Evolutionary conservation across 1,139 yeast genomes (phyloP).

Genomic region (Nakaseomyces sp.): DNA sequence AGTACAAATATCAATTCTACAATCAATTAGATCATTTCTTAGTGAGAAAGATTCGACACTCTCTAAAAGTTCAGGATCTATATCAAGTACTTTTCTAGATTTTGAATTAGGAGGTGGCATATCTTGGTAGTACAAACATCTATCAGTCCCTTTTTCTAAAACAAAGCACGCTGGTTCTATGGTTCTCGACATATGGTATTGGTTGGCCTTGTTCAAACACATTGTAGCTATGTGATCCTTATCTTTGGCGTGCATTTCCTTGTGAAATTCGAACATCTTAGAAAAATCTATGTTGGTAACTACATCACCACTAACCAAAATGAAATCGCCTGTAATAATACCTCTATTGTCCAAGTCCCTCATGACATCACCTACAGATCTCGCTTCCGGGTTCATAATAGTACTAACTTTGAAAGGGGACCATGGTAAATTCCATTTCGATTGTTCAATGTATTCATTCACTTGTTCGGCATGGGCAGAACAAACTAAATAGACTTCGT

Average conservation of each 20-base stretch:
- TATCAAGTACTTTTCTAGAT: constrained; percentile 44
- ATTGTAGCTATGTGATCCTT: constrained; percentile 89
- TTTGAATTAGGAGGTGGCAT: constrained; percentile 54
- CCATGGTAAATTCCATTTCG: constrained; percentile 67
- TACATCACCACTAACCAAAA: constrained; percentile 87
- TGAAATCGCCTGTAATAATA: constrained; percentile 77
- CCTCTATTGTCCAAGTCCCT: constrained; percentile 90
- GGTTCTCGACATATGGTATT: constrained; percentile 76
- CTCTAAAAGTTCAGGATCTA: constrained; percentile 80
- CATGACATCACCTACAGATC: constrained; percentile 96
- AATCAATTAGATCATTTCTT: constrained; percentile 89
- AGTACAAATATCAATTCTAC: constrained; percentile 91
- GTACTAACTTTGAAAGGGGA: constrained; percentile 76
- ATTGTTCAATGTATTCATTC: constrained; percentile 68
- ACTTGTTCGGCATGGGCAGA: constrained; percentile 85
- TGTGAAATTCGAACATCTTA: constrained; percentile 65
- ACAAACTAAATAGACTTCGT: constrained; percentile 84
- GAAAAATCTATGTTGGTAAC: constrained; percentile 80
- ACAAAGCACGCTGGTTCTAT: constrained; percentile 81
- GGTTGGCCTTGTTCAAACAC: constrained; percentile 81
- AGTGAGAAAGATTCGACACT: constrained; percentile 69
- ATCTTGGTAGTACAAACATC: constrained; percentile 77
- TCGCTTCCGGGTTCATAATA: constrained; percentile 75
- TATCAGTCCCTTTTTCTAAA: constrained; percentile 59
- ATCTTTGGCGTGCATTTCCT: constrained; percentile 59